Conservation (phyloP, 2,329 filamentous ascomycete genomes). For the Hypoxylon sp. region DNA sequence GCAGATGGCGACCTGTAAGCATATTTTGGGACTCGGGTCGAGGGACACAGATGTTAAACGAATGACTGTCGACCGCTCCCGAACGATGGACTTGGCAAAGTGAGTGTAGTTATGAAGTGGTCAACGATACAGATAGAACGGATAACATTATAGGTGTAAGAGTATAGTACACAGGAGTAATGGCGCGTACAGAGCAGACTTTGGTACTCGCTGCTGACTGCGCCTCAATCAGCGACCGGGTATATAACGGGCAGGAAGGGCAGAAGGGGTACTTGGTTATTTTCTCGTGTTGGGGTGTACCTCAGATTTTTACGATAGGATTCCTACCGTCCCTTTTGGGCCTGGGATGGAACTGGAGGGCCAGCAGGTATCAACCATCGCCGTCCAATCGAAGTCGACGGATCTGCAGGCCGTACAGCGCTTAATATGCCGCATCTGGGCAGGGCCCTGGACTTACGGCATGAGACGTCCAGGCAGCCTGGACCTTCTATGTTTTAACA, state of each 20-base stretch:
- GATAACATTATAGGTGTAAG: slow-evolving; percentile 18
- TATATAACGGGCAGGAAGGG: neutral
- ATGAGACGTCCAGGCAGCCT: too few species aligned
- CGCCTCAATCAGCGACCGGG: neutral
- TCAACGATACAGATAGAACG: slow-evolving; percentile 1
- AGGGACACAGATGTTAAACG: neutral
- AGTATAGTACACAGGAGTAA: slow-evolving; percentile 8
- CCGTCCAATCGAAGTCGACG: slow-evolving; percentile 7
- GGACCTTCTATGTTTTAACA: too few species aligned
- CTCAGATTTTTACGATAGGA: neutral
- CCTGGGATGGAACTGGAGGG: slow-evolving; percentile 3
- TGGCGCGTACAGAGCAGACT: too few species aligned
- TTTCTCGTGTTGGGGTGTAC: neutral
- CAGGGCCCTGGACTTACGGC: neutral
- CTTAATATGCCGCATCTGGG: neutral
- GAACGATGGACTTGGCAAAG: neutral
- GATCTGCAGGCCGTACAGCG: slow-evolving; percentile 10
- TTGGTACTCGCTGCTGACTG: too few species aligned
- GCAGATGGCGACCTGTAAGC: slow-evolving; percentile 28
- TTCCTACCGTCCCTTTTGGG: neutral
- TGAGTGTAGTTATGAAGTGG: slow-evolving; percentile 3
- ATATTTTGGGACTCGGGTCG: slow-evolving; percentile 26
- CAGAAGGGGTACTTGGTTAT: neutral
- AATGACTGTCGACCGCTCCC: neutral
- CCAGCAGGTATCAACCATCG: neutral